Evolutionary conservation across 768 basidiomycete genomes (phyloP), one percentile per base, ranked within the genome.

Genomic region (Rhizopogon sp.): DNA sequence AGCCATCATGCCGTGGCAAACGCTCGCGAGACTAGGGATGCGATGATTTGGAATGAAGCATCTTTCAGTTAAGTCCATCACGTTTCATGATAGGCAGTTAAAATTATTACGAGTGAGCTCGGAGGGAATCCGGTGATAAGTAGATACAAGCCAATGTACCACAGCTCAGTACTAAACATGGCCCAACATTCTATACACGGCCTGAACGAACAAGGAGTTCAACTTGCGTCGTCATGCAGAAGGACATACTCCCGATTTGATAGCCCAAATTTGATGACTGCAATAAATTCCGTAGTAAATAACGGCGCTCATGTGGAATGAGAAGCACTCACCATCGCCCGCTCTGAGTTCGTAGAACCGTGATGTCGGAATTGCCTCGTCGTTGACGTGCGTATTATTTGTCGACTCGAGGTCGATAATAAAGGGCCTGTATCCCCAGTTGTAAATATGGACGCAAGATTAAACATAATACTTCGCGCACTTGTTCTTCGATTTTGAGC

Each of bases 321-420:
- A 5, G 40, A 5, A 56, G 8, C n/a, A 31, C 86, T 54, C 56
- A 94, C 93, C 87, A 69, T 96, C 93, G 25, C 83, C 79, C 17
- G 80, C 73, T 69, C 79, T 85, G 50, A 96, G 73, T 69, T 96
- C 93, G 66, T 87, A 95, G 68, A 84, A 99, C 56, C 96, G 77
- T 7, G 93, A 87, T 1, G 84, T 76, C 2, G 97, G 97, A 58
- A 98, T 88, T 46, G 78, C 71, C 63, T 87, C 81, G 58, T 86
- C 91, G 63, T 98, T 98, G 44, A 99, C 96, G 61, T 82, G 78
- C 0, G 97, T 98, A 2, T 90, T 86, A 66, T 99, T 99, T 2
- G 97, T 98, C n/a, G 94, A 97, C 62, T 99, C 95, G 8, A 99
- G 82, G 72, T 99, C 97, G 56, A 99, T 97, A 49, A 99, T 82